Evolutionary conservation across 1,284 basidiomycete species (phyloP).

Genomic region (Ceratobasidium sp.): DNA sequence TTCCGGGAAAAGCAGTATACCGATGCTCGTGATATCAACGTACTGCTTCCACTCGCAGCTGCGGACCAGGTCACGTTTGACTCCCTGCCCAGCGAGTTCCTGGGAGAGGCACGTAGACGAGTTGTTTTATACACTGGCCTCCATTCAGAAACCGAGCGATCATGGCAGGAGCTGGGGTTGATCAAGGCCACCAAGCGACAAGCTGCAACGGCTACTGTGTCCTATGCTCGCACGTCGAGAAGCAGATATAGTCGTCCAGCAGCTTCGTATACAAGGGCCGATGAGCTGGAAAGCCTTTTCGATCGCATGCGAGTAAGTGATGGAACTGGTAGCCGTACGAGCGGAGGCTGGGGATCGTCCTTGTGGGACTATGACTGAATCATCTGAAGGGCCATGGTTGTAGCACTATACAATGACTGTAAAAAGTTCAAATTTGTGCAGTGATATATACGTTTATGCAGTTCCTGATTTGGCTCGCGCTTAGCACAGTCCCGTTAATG

Average conservation of each 20-base stretch:
- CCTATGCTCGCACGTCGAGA: neutral
- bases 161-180: conserved; percentile 21
- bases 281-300: neutral
- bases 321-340: neutral
- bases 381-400: no score
- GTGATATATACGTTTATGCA: neutral
- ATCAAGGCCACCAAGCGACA: neutral
- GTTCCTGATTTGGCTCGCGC: no score
- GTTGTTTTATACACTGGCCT: neutral
- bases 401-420: no score
- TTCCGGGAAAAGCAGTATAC: conserved; percentile 37
- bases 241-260: neutral
- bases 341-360: neutral
- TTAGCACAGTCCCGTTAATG: no score
- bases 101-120: conserved; percentile 19
- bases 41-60: conserved; percentile 24
- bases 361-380: neutral
- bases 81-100: conserved; percentile 11
- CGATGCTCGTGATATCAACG: conserved; percentile 29
- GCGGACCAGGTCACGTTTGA: conserved; percentile 1
- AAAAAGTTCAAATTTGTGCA: neutral
- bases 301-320: neutral
- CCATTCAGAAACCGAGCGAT: neutral
- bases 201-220: neutral
- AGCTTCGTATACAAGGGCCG: neutral